Evolutionary conservation across 331 rosid genomes (phyloP), one percentile per base, ranked within the genome.

Genomic region (Malus hybrid): DNA sequence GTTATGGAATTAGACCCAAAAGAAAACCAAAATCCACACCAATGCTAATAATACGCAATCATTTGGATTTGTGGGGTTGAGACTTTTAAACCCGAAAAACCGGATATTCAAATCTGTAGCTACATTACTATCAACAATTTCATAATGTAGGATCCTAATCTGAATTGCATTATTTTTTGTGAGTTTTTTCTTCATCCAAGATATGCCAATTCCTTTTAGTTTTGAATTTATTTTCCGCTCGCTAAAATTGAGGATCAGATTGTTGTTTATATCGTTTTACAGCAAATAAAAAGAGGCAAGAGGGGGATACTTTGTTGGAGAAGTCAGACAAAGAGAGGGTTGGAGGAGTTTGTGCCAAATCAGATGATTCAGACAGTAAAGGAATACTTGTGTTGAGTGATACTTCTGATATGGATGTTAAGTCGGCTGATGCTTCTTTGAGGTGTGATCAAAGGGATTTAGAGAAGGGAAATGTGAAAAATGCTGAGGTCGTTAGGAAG

Each of bases 251-350:
- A 75, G 75, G 73, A 68, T 71, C 61, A 24, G 71, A 72, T 73
- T 64, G 1, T 15, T 71, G 70, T 80, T 32, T 65, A 65, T 83
- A 70, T 32, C 57, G 42, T 77, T 42, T 85, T 67, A 83, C 92
- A 94, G 99, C 93, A 14, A 92, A 88, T 77, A 77, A 65, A 65
- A 80, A 85, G 69, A 86, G 83, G 79, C 81, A 70, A 72, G 96
- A 83, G n/a, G 92, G 83, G 74, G 93, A 88, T 32, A 69, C 77
- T 80, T 71, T 84, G 74, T 87, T 90, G 34, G 90, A 82, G 81
- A 82, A 83, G 32, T 84, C 89, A 8, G 98, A 88, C 34, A 96
- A 92, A 79, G 92, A 86, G 57, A 79, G 76, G 77, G 83, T 71
- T 72, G 86, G 70, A 65, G 88, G 80, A 57, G 88, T 75, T 84